Evolutionary conservation across 1,284 basidiomycete genomes (phyloP).

Genomic region (Malassezia sp.): DNA sequence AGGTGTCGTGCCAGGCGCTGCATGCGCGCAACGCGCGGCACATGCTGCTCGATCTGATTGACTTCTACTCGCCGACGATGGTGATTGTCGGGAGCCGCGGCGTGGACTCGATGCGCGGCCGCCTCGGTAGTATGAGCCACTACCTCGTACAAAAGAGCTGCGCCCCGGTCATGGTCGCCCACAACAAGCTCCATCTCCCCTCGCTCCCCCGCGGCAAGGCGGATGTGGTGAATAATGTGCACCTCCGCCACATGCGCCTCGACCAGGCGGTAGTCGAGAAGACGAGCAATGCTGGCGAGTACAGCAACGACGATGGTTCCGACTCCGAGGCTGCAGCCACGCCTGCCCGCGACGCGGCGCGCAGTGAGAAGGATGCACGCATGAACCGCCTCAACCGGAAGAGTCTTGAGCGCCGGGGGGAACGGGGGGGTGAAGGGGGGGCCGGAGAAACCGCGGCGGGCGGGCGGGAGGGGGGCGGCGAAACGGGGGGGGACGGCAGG

Average conservation of each 20-base stretch:
- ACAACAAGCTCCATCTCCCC: conserved; percentile 38
- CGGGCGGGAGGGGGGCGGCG: too few species aligned
- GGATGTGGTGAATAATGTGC: conserved; percentile 40
- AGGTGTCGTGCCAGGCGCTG: conserved; percentile 81
- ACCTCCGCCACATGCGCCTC: conserved; percentile 36
- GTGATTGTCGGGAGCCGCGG: conserved; percentile 90
- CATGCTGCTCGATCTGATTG: conserved; percentile 79
- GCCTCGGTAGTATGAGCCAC: conserved; percentile 91
- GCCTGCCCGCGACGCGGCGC: conserved; percentile 2
- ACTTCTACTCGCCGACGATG: conserved; percentile 80
- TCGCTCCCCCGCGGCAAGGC: conserved; percentile 38
- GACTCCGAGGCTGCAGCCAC: conserved; percentile 2
- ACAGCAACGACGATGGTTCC: conserved; percentile 3
- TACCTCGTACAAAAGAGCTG: conserved; percentile 88
- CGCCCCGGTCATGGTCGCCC: conserved; percentile 69
- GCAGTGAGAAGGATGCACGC: conserved; percentile 1
- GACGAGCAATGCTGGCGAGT: conserved; percentile 18
- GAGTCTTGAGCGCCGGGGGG: conserved; percentile 15
- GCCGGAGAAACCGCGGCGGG: too few species aligned
- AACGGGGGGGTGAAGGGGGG: too few species aligned
- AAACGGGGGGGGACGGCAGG: too few species aligned
- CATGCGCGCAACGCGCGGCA: conserved; percentile 79
- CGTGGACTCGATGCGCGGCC: conserved; percentile 76
- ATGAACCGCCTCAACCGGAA: conserved; percentile 15
- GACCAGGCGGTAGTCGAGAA: conserved; percentile 44